A percentile compares a stretch with the other conserved stretches of the same genome.
phyloP scores from a whole-genome alignment of 169 alveolate genomes.

The Condylostoma magnum region DNA sequence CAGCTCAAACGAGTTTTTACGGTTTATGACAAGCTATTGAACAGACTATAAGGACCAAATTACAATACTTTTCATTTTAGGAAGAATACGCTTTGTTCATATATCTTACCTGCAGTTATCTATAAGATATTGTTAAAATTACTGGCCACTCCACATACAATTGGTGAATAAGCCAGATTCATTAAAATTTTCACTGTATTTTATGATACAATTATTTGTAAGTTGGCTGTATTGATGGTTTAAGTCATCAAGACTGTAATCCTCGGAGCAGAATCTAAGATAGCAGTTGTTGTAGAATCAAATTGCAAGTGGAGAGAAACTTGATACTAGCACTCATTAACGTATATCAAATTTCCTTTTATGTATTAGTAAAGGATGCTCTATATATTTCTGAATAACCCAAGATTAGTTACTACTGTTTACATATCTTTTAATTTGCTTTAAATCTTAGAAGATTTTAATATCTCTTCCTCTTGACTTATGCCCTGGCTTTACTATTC shows the following conservation, averaged over 20 bases:
- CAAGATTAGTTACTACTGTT: slow-evolving; percentile 39
- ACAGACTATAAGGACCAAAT: slow-evolving; percentile 56
- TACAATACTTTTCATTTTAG: slow-evolving; percentile 60
- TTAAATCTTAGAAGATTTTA: neutral
- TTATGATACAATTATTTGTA: slow-evolving; percentile 77
- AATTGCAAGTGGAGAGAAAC: slow-evolving; percentile 71
- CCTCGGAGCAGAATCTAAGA: slow-evolving; percentile 72
- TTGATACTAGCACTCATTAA: slow-evolving; percentile 85
- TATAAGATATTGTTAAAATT: slow-evolving; percentile 51
- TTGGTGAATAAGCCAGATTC: slow-evolving; percentile 48
- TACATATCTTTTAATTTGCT: neutral
- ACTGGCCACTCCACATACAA: slow-evolving; percentile 60
- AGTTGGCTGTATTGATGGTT: slow-evolving; percentile 74
- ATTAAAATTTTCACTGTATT: slow-evolving; percentile 38
- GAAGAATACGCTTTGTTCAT: slow-evolving; percentile 47
- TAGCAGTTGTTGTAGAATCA: slow-evolving; percentile 81
- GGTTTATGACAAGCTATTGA: slow-evolving; percentile 54
- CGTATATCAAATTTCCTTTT: slow-evolving; percentile 86
- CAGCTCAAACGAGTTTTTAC: slow-evolving; percentile 75
- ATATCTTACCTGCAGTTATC: slow-evolving; percentile 56
- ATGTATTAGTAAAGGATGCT: slow-evolving; percentile 74
- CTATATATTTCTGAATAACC: slow-evolving; percentile 82
- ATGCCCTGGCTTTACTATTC: slow-evolving; percentile 69
- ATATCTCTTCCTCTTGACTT: slow-evolving; percentile 17
- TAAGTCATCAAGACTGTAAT: slow-evolving; percentile 49